Evolutionary conservation across 75 land plant species (phyloP).

Genomic region (Ceratopteris richardii): DNA sequence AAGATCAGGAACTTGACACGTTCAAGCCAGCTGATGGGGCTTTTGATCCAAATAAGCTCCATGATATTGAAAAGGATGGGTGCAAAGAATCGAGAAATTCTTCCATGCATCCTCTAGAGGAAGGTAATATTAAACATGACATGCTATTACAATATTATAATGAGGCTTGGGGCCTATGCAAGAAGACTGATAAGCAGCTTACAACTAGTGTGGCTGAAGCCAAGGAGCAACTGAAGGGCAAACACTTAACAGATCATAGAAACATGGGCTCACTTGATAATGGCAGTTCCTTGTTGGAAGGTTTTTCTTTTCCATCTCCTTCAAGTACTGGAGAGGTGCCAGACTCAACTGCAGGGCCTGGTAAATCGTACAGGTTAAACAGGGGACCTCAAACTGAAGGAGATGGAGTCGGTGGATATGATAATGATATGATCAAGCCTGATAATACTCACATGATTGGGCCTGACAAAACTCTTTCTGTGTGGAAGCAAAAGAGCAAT

Average conservation of each 20-base stretch:
- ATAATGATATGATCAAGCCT: neutral
- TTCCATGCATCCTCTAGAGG: constrained; percentile 13
- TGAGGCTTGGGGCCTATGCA: constrained; percentile 12
- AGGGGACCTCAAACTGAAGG: constrained; percentile 15
- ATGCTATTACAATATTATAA: constrained; percentile 22
- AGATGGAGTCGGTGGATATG: neutral
- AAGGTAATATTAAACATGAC: constrained; percentile 7
- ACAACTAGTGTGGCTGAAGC: neutral
- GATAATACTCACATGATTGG: constrained; percentile 15
- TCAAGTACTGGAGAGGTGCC: constrained; percentile 20
- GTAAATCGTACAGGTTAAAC: constrained; percentile 21
- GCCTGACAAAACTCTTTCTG: constrained; percentile 26
- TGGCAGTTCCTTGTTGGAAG: constrained; percentile 8
- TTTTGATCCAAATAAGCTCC: neutral
- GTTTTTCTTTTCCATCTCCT: constrained; percentile 30
- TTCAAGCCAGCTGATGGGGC: constrained; percentile 1
- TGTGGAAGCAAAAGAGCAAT: constrained; percentile 40
- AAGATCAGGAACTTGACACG: constrained; percentile 16
- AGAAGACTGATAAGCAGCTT: neutral
- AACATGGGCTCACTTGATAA: neutral
- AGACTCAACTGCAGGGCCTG: constrained; percentile 25
- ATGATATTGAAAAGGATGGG: neutral
- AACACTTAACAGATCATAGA: neutral
- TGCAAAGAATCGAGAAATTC: neutral
- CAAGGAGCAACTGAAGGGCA: neutral